Evolutionary conservation across 2,329 filamentous ascomycete species (phyloP), one percentile per base, ranked within the genome.

Genomic region (Cladosporium halotolerans): DNA sequence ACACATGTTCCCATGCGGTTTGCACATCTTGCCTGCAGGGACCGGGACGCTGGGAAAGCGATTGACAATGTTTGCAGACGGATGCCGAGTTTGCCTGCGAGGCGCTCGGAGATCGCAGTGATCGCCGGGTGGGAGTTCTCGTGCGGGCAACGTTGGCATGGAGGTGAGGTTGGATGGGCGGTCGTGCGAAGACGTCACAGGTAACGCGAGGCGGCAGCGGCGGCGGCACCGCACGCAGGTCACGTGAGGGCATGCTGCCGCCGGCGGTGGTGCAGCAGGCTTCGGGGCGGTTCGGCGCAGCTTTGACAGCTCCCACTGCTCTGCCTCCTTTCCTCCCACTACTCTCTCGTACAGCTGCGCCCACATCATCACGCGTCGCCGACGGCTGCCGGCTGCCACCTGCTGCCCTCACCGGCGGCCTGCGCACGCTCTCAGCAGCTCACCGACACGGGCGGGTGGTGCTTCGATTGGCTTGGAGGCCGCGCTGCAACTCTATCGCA

Each of bases 11-110:
- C 23, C 36, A 18, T 9, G 16, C 36, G n/a, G 4, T 11, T 36
- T n/a, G 47, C 9, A 42, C 32, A 50, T 50, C 47, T 50, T 18
- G 40, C 11, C 39, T 51, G 48, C 48, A 51, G 39, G 48, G 48
- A 36, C 40, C 10, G 13, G 16, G 33, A 32, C 23, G 28, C n/a
- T 36, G 6, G 48, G 47, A 23, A 44, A 23, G 11, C 13, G 48
- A 51, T 51, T 23, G 48, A 36, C 48, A 39, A 44, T 18, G 47
- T 34, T 42, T n/a, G 9, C 19, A 36, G 23, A 50, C 10, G 39
- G 34, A 33, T 39, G 14, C 31, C 45, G 45, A 36, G 18, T n/a
- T 16, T 38, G 34, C 34, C 11, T 38, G 45, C 8, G 33, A 41
- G 28, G 36, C 19, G 28, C 42, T 51, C 39, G 48, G 31, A 38